phyloP scores from a whole-genome alignment of 192 early-diverging fungal species.

The Backusella morwellensis region DNA sequence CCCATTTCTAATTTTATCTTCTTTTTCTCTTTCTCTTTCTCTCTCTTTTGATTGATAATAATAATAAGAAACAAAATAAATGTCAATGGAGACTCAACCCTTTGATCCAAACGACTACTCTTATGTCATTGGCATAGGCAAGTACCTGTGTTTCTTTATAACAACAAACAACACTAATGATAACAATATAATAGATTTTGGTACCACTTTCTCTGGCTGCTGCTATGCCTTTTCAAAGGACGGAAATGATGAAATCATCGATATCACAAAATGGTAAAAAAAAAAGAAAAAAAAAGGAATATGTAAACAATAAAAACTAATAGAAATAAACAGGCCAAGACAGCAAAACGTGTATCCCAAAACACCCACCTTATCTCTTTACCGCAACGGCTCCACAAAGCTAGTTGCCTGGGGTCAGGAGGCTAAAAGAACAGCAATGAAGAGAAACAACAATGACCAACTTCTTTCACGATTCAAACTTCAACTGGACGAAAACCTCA shows the following conservation, averaged over 20 bases:
- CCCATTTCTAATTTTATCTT: conserved; percentile 7
- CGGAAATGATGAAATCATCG: conserved; percentile 39
- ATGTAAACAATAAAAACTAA: background rate
- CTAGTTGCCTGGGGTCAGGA: conserved; percentile 43
- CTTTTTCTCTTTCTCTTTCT: background rate
- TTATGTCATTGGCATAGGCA: conserved; percentile 39
- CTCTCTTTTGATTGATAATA: background rate
- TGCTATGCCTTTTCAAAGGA: conserved; percentile 48
- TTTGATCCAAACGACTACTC: conserved; percentile 34
- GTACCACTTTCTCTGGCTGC: conserved; percentile 50
- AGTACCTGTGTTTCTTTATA: background rate
- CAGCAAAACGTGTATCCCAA: conserved; percentile 42
- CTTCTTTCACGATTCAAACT: conserved; percentile 43
- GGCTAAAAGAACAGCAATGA: conserved; percentile 36
- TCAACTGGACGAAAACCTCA: conserved; percentile 39
- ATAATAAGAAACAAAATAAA: background rate
- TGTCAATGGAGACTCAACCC: conserved; percentile 13
- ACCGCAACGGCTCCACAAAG: conserved; percentile 41
- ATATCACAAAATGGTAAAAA: conserved; percentile 50
- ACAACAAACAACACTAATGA: too few species aligned
- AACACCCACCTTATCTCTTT: conserved; percentile 42
- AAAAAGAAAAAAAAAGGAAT: background rate
- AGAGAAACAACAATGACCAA: conserved; percentile 37
- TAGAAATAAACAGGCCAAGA: conserved; percentile 13
- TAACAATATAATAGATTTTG: conserved; percentile 19